Conservation (phyloP, 495 filamentous ascomycete species). For the Neurospora tetraspora region DNA sequence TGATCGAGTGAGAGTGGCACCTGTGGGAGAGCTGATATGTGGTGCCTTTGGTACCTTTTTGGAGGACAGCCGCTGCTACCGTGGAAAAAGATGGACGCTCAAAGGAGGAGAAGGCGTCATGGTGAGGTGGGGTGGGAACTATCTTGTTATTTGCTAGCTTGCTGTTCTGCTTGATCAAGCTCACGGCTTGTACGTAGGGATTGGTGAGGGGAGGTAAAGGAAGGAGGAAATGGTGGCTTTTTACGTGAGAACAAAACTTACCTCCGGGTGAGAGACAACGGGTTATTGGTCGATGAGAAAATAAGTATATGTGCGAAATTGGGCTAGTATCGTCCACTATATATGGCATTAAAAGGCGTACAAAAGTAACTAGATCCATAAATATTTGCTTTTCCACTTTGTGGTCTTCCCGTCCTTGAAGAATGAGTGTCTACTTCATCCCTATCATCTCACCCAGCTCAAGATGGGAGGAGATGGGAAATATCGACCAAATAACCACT, state of each 20-base stretch:
- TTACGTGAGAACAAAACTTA: not conserved
- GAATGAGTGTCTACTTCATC: not conserved
- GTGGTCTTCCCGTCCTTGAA: too few species aligned
- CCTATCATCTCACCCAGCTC: too few species aligned
- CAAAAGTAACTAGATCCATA: not conserved
- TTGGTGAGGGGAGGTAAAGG: not conserved
- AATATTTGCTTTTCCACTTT: too few species aligned
- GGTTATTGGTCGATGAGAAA: too few species aligned
- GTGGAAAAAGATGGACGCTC: not conserved
- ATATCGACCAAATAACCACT: not conserved
- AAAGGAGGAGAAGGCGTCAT: not conserved
- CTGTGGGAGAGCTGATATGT: not conserved
- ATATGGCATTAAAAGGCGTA: not conserved
- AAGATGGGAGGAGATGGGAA: too few species aligned
- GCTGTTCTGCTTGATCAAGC: not conserved
- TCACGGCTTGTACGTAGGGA: not conserved
- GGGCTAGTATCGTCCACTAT: accelerated
- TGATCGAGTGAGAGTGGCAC: not conserved
- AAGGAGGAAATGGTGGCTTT: not conserved
- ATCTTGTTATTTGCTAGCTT: not conserved
- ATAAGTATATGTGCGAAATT: not conserved
- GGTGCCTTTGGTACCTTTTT: not conserved
- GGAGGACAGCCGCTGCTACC: not conserved
- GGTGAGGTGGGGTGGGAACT: not conserved
- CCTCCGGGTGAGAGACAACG: too few species aligned